These are phyloP conservation scores for Luffa acutangula DNA, from an alignment of 306 rosid species.

Conservation along the genomic window DNA sequence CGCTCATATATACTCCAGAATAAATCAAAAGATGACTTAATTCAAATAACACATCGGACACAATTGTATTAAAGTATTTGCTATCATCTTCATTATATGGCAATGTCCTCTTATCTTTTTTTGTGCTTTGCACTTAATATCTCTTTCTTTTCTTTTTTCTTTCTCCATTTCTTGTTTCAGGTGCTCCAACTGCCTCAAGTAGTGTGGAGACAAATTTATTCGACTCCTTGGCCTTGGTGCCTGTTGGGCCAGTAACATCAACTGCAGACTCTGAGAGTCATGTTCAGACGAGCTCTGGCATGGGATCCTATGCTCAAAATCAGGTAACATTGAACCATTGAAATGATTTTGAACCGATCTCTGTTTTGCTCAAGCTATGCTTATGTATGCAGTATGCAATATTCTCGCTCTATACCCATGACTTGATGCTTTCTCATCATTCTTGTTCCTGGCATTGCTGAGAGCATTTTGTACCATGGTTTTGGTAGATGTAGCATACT, in stretches of 20 bases:
- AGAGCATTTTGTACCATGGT: background rate
- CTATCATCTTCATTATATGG: background rate
- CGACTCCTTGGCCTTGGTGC: constrained; percentile 67
- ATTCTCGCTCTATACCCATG: background rate
- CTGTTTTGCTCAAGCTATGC: background rate
- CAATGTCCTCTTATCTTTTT: background rate
- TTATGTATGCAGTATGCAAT: background rate
- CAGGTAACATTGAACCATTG: constrained; percentile 35
- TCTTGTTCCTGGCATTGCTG: background rate
- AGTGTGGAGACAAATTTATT: constrained; percentile 68
- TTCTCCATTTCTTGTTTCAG: constrained; percentile 28
- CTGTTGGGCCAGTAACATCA: constrained; percentile 35
- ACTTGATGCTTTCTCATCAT: background rate
- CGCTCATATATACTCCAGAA: background rate
- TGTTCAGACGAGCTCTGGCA: constrained; percentile 21
- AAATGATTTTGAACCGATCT: background rate
- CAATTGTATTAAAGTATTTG: background rate
- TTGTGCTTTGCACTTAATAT: background rate
- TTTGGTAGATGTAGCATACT: background rate
- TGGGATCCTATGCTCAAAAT: constrained; percentile 32
- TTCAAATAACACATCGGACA: background rate
- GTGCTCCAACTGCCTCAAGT: constrained; percentile 38
- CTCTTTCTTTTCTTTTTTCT: background rate
- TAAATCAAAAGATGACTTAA: background rate
- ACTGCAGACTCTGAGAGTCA: constrained; percentile 24